Base-by-base conservation (phyloP, 306 rosid species). In the Lathyrus sativus region DNA sequence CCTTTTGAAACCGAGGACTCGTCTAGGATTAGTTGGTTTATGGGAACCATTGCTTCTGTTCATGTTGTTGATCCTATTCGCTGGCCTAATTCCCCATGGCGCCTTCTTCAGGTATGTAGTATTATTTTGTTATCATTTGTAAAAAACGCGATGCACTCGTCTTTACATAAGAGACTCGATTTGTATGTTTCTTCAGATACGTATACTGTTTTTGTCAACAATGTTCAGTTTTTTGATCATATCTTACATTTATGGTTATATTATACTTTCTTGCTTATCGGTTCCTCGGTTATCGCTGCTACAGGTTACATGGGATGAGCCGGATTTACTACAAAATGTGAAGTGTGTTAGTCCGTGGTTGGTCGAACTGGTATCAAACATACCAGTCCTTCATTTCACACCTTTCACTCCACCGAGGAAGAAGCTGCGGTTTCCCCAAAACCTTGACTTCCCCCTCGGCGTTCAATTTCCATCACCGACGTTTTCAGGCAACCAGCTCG, bases 301-400 rank as follows among this genome's bases (percentile, higher is more conserved):
- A 13, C 81, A 93, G 98, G 98, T 93, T 81, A 75, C 89, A 41
- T 93, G 98, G 98, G 98, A 93, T 54, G 98, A 93, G 58, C 98
- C 98, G 14, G 98, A 93, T 74, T 85, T 93, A 85, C 84, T 93
- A 19, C 97, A 88, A 65, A 93, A 93, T 61, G 97, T 93, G 88
- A 93, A 93, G 88, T 82, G 90, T 2, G 95, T 93, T 14, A 93
- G 86, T 78, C 99, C 99, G 2, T 93, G 99, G 99, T 73, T 93
- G 83, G 84, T 88, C 69, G 99, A 93, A 71, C 55, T 89, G 71
- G 95, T 93, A 26, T 86, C 99, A 5, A 92, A 83, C 81, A 72
- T 79, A 72, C 96, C 97, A 18, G 76, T 79, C 44, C 76, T 83
- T 50, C 86, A 84, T 75, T 66, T 85, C 70, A 65, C 86, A 11